Evolutionary conservation across 345 rosid species (phyloP), one percentile per base, ranked within the genome.

Genomic region (Abelmoschus esculentus): DNA sequence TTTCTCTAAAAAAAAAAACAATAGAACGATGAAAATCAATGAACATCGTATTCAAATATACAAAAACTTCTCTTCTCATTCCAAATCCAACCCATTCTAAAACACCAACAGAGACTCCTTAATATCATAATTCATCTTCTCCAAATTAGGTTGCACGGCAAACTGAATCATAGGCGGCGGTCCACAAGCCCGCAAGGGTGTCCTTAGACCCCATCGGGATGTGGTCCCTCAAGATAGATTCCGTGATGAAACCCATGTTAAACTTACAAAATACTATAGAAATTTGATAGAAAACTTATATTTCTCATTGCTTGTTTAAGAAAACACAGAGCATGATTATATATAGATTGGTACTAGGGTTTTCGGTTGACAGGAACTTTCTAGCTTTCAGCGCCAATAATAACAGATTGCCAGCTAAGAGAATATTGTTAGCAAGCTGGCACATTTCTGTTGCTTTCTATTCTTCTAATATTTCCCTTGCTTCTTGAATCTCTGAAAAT

Each of bases 101-200:
- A 93, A 93, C 64, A 88, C 71, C 65, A 93, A 76, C 72, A 91
- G 72, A 15, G 90, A 86, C 70, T 83, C 76, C 83, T 89, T 85
- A 68, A 80, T 63, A 67, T 88, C 83, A 67, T 88, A 91, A 7
- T 87, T 88, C 96, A 91, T 83, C 83, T 93, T 93, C 85, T 91
- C 98, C 76, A 93, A 75, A 81, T 87, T 86, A 0, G 98, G 97
- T 76, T 89, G 91, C 80, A 91, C 89, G 0, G 96, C 91, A 19
- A 86, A 93, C 74, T 93, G 53, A 49, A 49, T 89, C 98, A 93
- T 93, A 11, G 96, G 93, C 3, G 98, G 98, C 3, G 98, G 97
- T n/a, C 98, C 98, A 18, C 97, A 93, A 0, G 91, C 88, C 72
- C 91, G 97, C 96, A 7, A 91, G 78, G 2, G 86, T 63, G 0